Conservation (phyloP, 805 yeast species). For the Saturnispora besseyi region DNA sequence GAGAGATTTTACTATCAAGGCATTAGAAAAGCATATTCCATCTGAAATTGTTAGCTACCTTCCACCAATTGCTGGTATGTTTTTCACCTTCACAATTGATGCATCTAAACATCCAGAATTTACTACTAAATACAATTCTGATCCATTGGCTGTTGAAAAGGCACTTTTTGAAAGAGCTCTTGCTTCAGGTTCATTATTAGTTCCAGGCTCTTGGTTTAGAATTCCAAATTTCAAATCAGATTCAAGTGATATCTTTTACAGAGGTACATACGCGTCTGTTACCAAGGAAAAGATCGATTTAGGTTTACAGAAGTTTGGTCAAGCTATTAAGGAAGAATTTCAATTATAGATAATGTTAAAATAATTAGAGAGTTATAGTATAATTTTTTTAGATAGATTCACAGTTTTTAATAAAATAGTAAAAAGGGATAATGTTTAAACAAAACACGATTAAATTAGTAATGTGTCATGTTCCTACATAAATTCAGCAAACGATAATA, state of each 20-base stretch:
- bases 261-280: conserved; percentile 87
- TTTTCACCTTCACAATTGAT: conserved; percentile 65
- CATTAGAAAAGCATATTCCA: conserved; percentile 55
- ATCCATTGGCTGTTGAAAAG: conserved; percentile 56
- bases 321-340: conserved; percentile 51
- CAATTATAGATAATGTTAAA: conserved; percentile 21
- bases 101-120: conserved; percentile 75
- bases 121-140: conserved; percentile 42
- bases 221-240: conserved; percentile 38
- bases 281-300: conserved; percentile 50
- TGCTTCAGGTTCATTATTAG: conserved; percentile 56
- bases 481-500: not conserved
- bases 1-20: conserved; percentile 79
- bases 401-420: not conserved
- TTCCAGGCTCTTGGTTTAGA: conserved; percentile 80
- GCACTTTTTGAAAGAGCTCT: conserved; percentile 55
- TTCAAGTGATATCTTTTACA: conserved; percentile 56
- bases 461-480: not conserved
- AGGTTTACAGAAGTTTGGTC: conserved; percentile 63
- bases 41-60: conserved; percentile 31
- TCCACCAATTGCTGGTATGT: conserved; percentile 83
- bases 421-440: no score
- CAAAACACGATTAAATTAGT: no score
- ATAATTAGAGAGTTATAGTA: not conserved
- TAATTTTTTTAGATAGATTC: not conserved